phyloP scores from a whole-genome alignment of 257 asterid genomes.

The Avicennia marina region DNA sequence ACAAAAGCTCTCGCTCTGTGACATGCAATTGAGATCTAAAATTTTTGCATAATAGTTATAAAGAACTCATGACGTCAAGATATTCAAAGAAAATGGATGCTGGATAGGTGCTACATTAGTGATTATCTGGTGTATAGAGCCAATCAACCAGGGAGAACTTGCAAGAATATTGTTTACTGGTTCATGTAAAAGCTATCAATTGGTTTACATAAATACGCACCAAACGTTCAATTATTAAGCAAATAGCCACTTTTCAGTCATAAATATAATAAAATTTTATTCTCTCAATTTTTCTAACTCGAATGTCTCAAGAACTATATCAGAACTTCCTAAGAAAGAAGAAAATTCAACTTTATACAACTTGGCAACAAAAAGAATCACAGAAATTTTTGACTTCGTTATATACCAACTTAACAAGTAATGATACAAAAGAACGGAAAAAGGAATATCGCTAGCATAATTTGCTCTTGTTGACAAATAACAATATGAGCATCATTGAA shows the following conservation, averaged over 20 bases:
- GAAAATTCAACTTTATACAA: conserved; percentile 11
- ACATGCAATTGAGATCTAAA: neutral
- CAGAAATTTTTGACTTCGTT: neutral
- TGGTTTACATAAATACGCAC: neutral
- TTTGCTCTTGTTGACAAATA: neutral
- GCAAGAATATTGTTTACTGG: neutral
- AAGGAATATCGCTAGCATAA: neutral
- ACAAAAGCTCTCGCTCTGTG: neutral
- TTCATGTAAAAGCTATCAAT: neutral
- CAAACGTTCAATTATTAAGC: neutral
- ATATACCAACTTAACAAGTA: neutral
- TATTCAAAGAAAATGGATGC: no score
- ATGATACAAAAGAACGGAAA: neutral
- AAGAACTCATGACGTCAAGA: neutral
- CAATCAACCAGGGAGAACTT: neutral
- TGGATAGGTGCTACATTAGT: neutral
- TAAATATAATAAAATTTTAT: neutral
- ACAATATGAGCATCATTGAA: neutral
- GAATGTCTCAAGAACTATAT: no score
- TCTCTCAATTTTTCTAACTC: neutral
- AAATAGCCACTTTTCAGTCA: neutral
- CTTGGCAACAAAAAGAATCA: neutral
- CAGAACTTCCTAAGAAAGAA: no score
- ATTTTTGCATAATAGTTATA: neutral
- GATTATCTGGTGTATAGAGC: neutral